Conservation (phyloP, 176 grass and related monocot genomes). For the Eragrostis nindensis region DNA sequence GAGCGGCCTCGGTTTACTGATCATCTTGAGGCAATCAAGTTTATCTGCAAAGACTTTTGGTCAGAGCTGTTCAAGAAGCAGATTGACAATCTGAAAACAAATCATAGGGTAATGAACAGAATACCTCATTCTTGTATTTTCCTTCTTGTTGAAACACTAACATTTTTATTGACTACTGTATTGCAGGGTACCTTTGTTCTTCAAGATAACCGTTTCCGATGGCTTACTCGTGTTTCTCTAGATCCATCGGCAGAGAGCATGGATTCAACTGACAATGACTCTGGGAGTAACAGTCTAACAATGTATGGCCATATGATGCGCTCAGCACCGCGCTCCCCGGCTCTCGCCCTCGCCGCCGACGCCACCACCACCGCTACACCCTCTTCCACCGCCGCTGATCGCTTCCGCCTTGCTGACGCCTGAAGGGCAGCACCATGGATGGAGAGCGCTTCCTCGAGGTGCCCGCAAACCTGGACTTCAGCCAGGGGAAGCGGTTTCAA, state of each 20-base stretch:
- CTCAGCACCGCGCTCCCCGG: no score
- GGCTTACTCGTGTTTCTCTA: slow-evolving; percentile 83
- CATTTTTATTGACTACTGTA: slow-evolving; percentile 16
- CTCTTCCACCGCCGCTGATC: no score
- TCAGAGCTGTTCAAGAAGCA: slow-evolving; percentile 93
- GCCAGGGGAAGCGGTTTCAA: no score
- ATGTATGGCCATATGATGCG: no score
- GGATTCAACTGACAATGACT: slow-evolving; percentile 53
- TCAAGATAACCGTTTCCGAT: slow-evolving; percentile 89
- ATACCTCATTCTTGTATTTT: slow-evolving; percentile 1
- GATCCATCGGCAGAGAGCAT: slow-evolving; percentile 55
- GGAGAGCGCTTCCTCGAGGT: no score
- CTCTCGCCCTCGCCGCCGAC: no score
- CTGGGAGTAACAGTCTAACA: no score
- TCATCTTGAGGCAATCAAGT: slow-evolving; percentile 97
- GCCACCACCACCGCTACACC: no score
- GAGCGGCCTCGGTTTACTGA: slow-evolving; percentile 88
- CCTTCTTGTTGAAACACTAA: slow-evolving; percentile 22
- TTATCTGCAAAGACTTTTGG: slow-evolving; percentile 99
- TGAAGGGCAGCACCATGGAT: no score
- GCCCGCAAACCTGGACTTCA: no score
- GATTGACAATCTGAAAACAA: slow-evolving; percentile 97
- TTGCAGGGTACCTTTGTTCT: slow-evolving; percentile 93
- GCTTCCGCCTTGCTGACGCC: no score
- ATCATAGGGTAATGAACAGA: slow-evolving; percentile 80